Evolutionary conservation across 1,139 yeast species (phyloP).

Genomic region (Protomyces pachydermus): DNA sequence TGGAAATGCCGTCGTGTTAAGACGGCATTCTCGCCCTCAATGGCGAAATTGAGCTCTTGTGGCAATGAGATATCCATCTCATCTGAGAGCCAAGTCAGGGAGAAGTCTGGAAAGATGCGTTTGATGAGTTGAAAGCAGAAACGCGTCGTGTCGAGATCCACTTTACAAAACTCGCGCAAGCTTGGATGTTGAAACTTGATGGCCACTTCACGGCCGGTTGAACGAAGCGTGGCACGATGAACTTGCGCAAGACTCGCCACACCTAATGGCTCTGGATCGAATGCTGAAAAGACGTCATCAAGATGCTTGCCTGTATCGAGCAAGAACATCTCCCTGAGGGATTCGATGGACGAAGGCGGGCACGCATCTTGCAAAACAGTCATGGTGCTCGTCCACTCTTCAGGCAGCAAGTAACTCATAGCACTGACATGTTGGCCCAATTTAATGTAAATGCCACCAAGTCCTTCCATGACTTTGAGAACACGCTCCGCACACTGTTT

Average conservation of each 20-base stretch:
- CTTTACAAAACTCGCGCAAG: slow-evolving; percentile 77
- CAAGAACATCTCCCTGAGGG: slow-evolving; percentile 59
- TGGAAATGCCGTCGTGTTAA: slow-evolving; percentile 62
- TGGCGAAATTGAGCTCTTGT: slow-evolving; percentile 79
- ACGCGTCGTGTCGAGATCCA: slow-evolving; percentile 74
- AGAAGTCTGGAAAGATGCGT: slow-evolving; percentile 85
- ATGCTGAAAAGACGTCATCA: slow-evolving; percentile 61
- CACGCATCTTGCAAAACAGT: slow-evolving; percentile 86
- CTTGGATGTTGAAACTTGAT: slow-evolving; percentile 94
- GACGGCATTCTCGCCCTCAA: slow-evolving; percentile 77
- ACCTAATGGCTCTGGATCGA: slow-evolving; percentile 75
- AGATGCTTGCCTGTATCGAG: slow-evolving; percentile 57
- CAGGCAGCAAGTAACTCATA: slow-evolving; percentile 80
- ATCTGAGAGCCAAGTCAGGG: slow-evolving; percentile 88
- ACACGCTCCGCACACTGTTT: slow-evolving; percentile 73
- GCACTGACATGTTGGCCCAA: slow-evolving; percentile 93
- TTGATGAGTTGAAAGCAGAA: slow-evolving; percentile 70
- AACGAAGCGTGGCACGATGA: slow-evolving; percentile 64
- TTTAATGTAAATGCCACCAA: slow-evolving; percentile 91
- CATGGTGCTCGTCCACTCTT: slow-evolving; percentile 95
- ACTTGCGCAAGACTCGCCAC: slow-evolving; percentile 97
- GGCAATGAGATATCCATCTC: slow-evolving; percentile 80
- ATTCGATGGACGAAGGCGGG: slow-evolving; percentile 70
- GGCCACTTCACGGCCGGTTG: slow-evolving; percentile 70
- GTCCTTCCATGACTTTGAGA: slow-evolving; percentile 67